Base-by-base conservation (phyloP, 768 basidiomycete species). In the Russula brevipes region DNA sequence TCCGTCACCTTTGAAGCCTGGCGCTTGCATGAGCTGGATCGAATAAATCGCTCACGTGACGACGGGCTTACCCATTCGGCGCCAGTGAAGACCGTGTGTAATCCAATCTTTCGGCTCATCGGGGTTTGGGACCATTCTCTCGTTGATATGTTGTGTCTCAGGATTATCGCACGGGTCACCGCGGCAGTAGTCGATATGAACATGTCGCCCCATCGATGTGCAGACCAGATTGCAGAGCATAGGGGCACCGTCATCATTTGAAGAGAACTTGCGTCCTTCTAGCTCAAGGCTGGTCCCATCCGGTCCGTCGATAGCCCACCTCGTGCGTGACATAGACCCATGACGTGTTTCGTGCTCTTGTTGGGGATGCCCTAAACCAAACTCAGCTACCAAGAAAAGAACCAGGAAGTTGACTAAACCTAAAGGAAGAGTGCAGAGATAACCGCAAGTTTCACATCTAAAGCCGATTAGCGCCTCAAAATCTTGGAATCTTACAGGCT, bases 151-250 rank as follows among this genome's bases (percentile, higher is more conserved):
- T 59, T 81, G 75, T 8, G 78, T 56, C 16, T 83, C 82, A 0
- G 76, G 66, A 1, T 76, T 78, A 2, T 70, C 71, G 67, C 86
- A 86, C 4, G 67, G 59, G 0, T 69, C 70, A 6, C 79, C 74
- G 0, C 83, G 79, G 66, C 85, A 86, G 61, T 80, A 82, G 65
- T 81, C 83, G 45, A 85, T 72, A 68, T 86, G 85, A 0, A 75
- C 74, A 54, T 86, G 85, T 17, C 86, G 71, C 1, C 85, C 85
- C 73, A 85, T 74, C 14, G 80, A 73, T 1, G 78, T 75, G 65
- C 83, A 87, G n/a, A 82, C 70, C n/a, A 85, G 73, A 55, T 77
- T 85, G 68, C 85, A 86, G 73, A 86, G 76, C 81, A 85, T 82
- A 0, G 85, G 84, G 0, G 84, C 83, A 2, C 85, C 82, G 47